These are phyloP conservation scores for Wallacemonas sp. DNA, from an alignment of 208 protist genomes.

Conservation along the genomic window DNA sequence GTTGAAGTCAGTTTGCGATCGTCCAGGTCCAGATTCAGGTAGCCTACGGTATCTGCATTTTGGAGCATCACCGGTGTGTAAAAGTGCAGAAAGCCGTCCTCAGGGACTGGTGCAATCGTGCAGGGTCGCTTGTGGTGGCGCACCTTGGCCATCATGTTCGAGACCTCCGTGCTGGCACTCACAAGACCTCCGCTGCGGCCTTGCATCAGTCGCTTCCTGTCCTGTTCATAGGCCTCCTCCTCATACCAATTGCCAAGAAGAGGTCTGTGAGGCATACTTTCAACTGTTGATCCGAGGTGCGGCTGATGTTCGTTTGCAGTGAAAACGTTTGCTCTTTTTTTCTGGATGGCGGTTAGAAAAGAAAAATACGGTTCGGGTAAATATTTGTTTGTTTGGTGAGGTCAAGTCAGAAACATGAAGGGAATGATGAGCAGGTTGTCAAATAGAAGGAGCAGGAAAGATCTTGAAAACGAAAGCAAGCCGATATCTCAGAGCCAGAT, in stretches of 20 bases:
- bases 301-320: too few relatives aligned
- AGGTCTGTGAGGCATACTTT: constrained; percentile 60
- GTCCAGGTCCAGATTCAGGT: constrained; percentile 84
- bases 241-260: constrained; percentile 88
- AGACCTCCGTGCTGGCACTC: constrained; percentile 56
- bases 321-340: too few relatives aligned
- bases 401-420: too few relatives aligned
- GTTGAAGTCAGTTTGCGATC: constrained; percentile 50
- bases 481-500: too few relatives aligned
- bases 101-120: constrained; percentile 37
- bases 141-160: constrained; percentile 70
- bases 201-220: constrained; percentile 75
- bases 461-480: too few relatives aligned
- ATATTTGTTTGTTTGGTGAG: too few relatives aligned
- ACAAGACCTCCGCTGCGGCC: constrained; percentile 56
- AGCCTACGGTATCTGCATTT: constrained; percentile 70
- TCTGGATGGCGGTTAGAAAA: too few relatives aligned
- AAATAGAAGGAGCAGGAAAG: too few relatives aligned
- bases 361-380: too few relatives aligned
- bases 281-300: constrained; percentile 10
- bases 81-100: constrained; percentile 77
- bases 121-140: constrained; percentile 81
- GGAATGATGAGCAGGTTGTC: too few relatives aligned
- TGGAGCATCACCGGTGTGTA: constrained; percentile 83
- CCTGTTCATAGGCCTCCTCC: constrained; percentile 76